A percentile compares a stretch with the other conserved stretches of the same genome.
These are phyloP conservation scores for Botrytis sinoallii DNA, from an alignment of 2,329 filamentous ascomycete genomes.

Conservation along the genomic window DNA sequence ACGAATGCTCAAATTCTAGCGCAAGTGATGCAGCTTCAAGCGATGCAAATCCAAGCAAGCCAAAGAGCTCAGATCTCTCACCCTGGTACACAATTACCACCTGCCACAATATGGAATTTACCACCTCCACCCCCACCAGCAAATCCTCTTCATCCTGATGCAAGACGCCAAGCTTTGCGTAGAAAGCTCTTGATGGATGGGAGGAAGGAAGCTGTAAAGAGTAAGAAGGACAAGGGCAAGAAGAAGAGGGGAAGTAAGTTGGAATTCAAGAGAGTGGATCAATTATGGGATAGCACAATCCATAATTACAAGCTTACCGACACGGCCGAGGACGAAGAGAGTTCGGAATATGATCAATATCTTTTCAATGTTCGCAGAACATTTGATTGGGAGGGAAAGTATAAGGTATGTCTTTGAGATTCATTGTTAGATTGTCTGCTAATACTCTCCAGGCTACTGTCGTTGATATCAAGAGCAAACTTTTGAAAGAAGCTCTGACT, in stretches of 20 bases:
- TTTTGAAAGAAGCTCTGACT: conserved; percentile 66
- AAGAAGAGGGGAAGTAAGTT: conserved; percentile 49
- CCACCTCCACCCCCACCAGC: conserved; percentile 19
- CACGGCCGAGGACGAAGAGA: conserved; percentile 59
- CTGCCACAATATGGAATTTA: conserved; percentile 1
- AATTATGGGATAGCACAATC: conserved; percentile 56
- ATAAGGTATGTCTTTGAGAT: conserved; percentile 43
- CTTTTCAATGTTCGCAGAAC: conserved; percentile 79
- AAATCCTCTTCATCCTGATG: conserved; percentile 21
- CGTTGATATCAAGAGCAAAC: conserved; percentile 82
- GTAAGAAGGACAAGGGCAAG: conserved; percentile 42
- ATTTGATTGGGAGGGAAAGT: conserved; percentile 84
- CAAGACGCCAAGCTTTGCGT: conserved; percentile 28
- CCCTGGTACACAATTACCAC: conserved; percentile 8
- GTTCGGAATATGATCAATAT: conserved; percentile 70
- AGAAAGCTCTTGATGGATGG: conserved; percentile 32
- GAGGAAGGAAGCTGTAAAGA: conserved; percentile 35
- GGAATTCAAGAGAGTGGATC: conserved; percentile 68
- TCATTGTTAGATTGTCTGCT: conserved; percentile 16
- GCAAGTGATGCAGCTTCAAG: conserved; percentile 33
- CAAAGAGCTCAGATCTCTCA: conserved; percentile 21
- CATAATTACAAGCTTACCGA: conserved; percentile 68
- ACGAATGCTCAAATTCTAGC: conserved; percentile 27
- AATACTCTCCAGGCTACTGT: conserved; percentile 48
- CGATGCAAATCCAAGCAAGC: conserved; percentile 27